phyloP scores from a whole-genome alignment of 192 early-diverging fungal species.

The Mortierella claussenii region DNA sequence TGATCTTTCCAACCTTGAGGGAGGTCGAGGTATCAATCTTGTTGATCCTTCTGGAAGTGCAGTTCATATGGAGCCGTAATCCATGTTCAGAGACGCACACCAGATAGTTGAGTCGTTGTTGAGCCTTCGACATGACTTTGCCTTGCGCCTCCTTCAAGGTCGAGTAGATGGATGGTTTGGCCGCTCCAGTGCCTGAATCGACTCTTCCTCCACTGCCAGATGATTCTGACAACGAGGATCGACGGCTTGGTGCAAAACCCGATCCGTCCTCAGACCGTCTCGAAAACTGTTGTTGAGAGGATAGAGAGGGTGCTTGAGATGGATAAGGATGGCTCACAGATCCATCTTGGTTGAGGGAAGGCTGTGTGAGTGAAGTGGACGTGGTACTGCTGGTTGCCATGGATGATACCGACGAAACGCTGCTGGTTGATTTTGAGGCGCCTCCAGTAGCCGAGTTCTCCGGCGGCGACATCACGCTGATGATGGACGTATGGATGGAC shows the following conservation, averaged over 20 bases:
- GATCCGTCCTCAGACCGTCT: constrained; percentile 8
- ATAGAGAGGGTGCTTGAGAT: background rate
- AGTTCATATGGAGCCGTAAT: constrained; percentile 49
- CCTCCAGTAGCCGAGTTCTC: constrained; percentile 9
- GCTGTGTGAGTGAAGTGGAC: background rate
- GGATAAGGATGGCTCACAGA: background rate
- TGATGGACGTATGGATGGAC: constrained; percentile 35
- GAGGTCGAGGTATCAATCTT: constrained; percentile 26
- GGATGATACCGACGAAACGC: constrained; percentile 25
- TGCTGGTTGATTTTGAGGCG: constrained; percentile 16
- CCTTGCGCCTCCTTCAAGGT: constrained; percentile 31
- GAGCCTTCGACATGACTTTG: constrained; percentile 33
- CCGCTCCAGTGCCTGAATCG: too few relatives aligned
- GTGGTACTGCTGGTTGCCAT: constrained; percentile 13
- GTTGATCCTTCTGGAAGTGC: constrained; percentile 39
- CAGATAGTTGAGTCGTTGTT: constrained; percentile 40
- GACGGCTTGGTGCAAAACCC: background rate
- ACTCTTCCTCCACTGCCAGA: background rate
- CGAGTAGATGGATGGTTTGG: constrained; percentile 24
- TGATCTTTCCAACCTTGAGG: constrained; percentile 17
- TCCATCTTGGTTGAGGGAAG: background rate
- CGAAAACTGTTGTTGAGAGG: background rate
- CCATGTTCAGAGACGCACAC: constrained; percentile 35
- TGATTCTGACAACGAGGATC: constrained; percentile 14
- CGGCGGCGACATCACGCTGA: constrained; percentile 28